phyloP scores from a whole-genome alignment of 306 rosid genomes.

The Corylus americana region DNA sequence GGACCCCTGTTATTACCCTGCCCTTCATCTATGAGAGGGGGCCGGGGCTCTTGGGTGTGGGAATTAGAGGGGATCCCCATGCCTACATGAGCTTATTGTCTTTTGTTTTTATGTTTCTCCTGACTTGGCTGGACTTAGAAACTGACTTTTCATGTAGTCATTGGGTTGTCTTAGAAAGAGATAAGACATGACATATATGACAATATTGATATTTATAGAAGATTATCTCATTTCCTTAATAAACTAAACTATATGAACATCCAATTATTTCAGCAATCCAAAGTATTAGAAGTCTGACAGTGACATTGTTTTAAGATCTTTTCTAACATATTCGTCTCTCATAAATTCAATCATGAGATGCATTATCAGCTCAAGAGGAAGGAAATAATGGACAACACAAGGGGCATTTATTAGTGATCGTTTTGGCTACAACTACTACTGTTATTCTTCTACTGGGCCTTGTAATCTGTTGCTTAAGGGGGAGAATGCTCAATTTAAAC shows the following conservation, averaged over 20 bases:
- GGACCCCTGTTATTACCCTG: too few relatives aligned
- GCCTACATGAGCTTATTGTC: too few relatives aligned
- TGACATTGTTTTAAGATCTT: background rate
- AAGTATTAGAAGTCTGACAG: background rate
- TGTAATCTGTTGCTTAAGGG: background rate
- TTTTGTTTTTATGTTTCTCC: background rate
- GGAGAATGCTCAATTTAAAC: background rate
- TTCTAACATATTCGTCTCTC: background rate
- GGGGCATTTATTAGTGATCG: background rate
- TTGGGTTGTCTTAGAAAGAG: background rate
- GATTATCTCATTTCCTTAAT: too few relatives aligned
- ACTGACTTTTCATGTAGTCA: too few relatives aligned
- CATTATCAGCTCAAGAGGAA: slow-evolving; percentile 12
- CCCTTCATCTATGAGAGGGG: too few relatives aligned
- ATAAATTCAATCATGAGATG: background rate
- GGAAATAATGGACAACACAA: background rate
- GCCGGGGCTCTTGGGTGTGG: too few relatives aligned
- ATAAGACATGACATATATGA: background rate
- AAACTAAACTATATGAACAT: background rate
- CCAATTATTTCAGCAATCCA: background rate
- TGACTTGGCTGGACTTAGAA: too few relatives aligned
- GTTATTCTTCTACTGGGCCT: background rate
- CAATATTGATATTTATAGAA: too few relatives aligned
- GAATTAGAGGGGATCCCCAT: background rate
- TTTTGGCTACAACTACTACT: background rate